These are phyloP conservation scores for Firmiana major DNA, from an alignment of 345 rosid species.

Conservation along the genomic window DNA sequence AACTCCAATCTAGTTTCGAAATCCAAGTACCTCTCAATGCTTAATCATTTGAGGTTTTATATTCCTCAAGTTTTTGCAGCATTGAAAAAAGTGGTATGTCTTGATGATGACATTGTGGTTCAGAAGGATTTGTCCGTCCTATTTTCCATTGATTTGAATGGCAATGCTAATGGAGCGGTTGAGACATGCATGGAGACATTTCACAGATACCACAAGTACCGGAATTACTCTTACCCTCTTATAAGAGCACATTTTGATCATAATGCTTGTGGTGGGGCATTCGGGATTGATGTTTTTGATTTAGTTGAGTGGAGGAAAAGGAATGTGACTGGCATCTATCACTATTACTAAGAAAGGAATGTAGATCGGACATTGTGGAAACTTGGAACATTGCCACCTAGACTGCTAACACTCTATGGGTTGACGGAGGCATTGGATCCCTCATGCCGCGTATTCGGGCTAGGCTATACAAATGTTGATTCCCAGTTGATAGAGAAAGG, in stretches of 20 bases:
- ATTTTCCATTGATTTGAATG: slow-evolving; percentile 66
- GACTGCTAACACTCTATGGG: slow-evolving; percentile 85
- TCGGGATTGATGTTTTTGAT: slow-evolving; percentile 90
- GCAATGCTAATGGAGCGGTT: slow-evolving; percentile 91
- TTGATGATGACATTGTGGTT: slow-evolving; percentile 84
- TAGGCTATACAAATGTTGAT: slow-evolving; percentile 90
- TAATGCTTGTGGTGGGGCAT: slow-evolving; percentile 97
- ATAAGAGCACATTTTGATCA: slow-evolving; percentile 88
- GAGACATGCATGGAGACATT: slow-evolving; percentile 98
- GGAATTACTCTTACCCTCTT: slow-evolving; percentile 87
- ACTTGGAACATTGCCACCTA: slow-evolving; percentile 89
- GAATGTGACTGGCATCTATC: slow-evolving; percentile 84
- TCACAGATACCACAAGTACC: slow-evolving; percentile 79
- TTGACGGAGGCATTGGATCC: slow-evolving; percentile 74
- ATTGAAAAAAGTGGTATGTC: slow-evolving; percentile 77
- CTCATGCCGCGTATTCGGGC: slow-evolving; percentile 80
- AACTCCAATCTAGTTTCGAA: slow-evolving; percentile 88
- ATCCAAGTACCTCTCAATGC: slow-evolving; percentile 93
- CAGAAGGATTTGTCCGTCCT: slow-evolving; percentile 68
- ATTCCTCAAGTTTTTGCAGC: slow-evolving; percentile 88
- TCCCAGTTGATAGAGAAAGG: slow-evolving; percentile 75
- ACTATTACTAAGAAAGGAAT: slow-evolving; percentile 88
- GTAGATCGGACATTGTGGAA: slow-evolving; percentile 88
- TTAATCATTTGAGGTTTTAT: slow-evolving; percentile 84
- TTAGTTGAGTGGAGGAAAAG: slow-evolving; percentile 84